These are phyloP conservation scores for Hypoxylon sp. DNA, from an alignment of 2,329 filamentous ascomycete genomes.

Conservation along the genomic window DNA sequence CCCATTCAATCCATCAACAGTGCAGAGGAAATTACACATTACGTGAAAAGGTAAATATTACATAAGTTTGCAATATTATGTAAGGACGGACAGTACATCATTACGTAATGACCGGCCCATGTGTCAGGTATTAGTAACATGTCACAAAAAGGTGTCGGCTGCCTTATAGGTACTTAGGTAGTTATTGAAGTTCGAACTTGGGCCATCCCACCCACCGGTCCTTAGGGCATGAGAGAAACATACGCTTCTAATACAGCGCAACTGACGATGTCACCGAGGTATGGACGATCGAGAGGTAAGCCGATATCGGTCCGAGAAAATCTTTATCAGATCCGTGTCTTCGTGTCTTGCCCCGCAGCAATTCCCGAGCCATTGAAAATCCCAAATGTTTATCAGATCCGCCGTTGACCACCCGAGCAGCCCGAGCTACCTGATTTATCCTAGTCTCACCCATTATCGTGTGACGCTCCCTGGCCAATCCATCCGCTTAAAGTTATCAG, in stretches of 20 bases:
- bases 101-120: no score
- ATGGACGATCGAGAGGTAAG: background rate
- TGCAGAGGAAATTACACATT: no score
- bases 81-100: no score
- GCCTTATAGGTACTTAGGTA: no score
- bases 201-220: background rate
- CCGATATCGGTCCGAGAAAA: slow-evolving; percentile 44
- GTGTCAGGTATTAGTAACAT: no score
- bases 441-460: slow-evolving; percentile 10
- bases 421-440: no score
- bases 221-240: background rate
- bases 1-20: no score
- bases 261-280: background rate
- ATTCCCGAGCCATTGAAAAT: slow-evolving; percentile 21
- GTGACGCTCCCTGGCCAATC: slow-evolving; percentile 13
- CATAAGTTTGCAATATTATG: no score
- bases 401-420: slow-evolving; percentile 20
- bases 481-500: slow-evolving; percentile 54
- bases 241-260: background rate
- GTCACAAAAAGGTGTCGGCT: no score
- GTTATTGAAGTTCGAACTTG: background rate
- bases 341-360: slow-evolving; percentile 30
- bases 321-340: slow-evolving; percentile 46
- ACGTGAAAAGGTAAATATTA: no score
- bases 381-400: slow-evolving; percentile 47